These are phyloP conservation scores for Rhododendron griersonianum DNA, from an alignment of 148 eudicot genomes.

Conservation along the genomic window DNA sequence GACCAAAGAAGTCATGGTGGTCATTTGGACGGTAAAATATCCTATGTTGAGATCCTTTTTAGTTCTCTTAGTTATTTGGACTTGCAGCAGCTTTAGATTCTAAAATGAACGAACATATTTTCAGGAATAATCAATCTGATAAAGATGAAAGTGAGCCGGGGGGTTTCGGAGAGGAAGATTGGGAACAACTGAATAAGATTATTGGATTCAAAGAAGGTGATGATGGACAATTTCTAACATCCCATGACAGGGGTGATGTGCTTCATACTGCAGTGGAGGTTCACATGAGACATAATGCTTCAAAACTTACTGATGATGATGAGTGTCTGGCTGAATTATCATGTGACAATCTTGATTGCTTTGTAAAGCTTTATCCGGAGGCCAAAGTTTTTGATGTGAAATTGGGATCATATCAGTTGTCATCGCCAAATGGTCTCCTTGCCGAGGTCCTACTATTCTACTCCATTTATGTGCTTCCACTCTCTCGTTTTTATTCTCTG, in stretches of 20 bases:
- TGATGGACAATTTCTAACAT: conserved; percentile 37
- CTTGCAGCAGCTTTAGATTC: conserved; percentile 8
- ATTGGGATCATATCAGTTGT: conserved; percentile 83
- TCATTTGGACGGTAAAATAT: conserved; percentile 72
- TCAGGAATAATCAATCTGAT: conserved; percentile 61
- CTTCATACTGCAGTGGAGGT: conserved; percentile 67
- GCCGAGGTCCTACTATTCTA: conserved; percentile 57
- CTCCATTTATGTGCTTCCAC: not conserved
- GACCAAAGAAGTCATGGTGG: conserved; percentile 91
- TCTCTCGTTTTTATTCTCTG: not conserved
- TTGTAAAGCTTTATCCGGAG: conserved; percentile 69
- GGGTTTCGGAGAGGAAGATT: conserved; percentile 68
- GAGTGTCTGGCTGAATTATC: conserved; percentile 84
- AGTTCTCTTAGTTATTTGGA: not conserved
- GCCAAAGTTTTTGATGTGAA: conserved; percentile 79
- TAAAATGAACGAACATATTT: not conserved
- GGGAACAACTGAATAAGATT: conserved; percentile 76
- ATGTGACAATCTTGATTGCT: conserved; percentile 77
- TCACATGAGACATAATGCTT: conserved; percentile 94
- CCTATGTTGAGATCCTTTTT: not conserved
- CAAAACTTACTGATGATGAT: conserved; percentile 61
- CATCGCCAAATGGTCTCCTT: conserved; percentile 86
- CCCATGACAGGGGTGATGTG: conserved; percentile 44
- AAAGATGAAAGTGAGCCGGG: conserved; percentile 64
- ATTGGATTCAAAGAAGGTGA: conserved; percentile 84